Evolutionary conservation across 2,329 filamentous ascomycete species (phyloP).

Genomic region (Penicillium psychrosexuale): DNA sequence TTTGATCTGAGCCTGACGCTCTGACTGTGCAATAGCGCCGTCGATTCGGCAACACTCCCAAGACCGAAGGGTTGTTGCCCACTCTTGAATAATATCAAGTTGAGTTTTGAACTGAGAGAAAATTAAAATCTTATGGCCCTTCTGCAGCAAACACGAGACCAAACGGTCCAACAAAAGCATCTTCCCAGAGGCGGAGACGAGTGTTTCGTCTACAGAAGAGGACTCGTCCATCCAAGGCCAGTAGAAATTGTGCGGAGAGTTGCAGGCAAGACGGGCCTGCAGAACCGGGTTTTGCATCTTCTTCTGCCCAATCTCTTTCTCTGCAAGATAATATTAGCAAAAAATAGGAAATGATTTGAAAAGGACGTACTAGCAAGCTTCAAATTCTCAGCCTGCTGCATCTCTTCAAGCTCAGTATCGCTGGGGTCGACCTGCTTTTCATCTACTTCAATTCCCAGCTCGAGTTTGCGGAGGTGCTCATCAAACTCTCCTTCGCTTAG

Average conservation of each 20-base stretch:
- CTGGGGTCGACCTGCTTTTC: conserved; percentile 52
- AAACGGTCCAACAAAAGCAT: conserved; percentile 91
- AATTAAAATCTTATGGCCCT: conserved; percentile 85
- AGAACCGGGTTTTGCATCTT: conserved; percentile 91
- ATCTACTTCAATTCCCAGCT: conserved; percentile 59
- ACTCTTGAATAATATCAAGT: conserved; percentile 85
- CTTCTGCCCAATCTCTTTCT: conserved; percentile 83
- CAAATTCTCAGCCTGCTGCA: conserved; percentile 63
- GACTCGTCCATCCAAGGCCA: conserved; percentile 73
- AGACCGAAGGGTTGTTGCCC: conserved; percentile 69
- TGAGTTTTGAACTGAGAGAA: conserved; percentile 97
- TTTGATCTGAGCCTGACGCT: conserved; percentile 67
- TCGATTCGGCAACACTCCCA: conserved; percentile 91
- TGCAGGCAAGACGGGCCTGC: conserved; percentile 87
- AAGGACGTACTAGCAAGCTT: conserved; percentile 67
- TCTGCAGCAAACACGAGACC: conserved; percentile 68
- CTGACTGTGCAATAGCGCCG: conserved; percentile 73
- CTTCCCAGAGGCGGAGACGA: conserved; percentile 87
- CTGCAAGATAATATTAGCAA: conserved; percentile 43
- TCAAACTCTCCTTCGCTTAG: conserved; percentile 85
- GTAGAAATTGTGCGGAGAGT: conserved; percentile 95
- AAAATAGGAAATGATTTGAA: neutral
- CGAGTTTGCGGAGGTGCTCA: conserved; percentile 54
- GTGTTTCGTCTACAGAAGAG: conserved; percentile 67
- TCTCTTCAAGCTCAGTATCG: conserved; percentile 57